A percentile compares a stretch with the other conserved stretches of the same genome.
These are phyloP conservation scores for Aureobasidium sp. DNA, from an alignment of 2,329 filamentous ascomycete species.

Conservation along the genomic window DNA sequence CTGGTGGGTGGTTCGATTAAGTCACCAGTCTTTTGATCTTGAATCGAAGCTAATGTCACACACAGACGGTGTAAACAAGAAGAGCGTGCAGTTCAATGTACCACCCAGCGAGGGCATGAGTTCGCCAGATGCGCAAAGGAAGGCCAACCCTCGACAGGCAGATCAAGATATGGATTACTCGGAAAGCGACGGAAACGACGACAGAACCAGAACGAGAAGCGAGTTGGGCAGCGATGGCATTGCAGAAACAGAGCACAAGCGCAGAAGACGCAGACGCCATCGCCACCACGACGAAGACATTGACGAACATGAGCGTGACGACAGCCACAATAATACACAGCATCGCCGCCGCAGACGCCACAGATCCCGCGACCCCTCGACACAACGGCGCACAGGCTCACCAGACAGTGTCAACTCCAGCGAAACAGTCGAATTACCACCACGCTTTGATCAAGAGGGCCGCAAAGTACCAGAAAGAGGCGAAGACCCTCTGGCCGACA, in stretches of 20 bases:
- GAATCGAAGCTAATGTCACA: background rate
- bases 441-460: conserved; percentile 28
- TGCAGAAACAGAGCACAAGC: conserved; percentile 1
- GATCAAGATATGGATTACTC: background rate
- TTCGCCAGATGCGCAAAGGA: background rate
- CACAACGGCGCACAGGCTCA: conserved; percentile 5
- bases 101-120: conserved; percentile 7
- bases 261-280: conserved; percentile 9
- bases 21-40: background rate
- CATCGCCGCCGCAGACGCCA: conserved; percentile 5
- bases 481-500: conserved; percentile 22
- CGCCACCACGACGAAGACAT: conserved; percentile 4
- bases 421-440: conserved; percentile 27
- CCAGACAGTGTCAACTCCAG: conserved; percentile 17
- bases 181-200: conserved; percentile 3
- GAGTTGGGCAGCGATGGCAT: conserved; percentile 9
- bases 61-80: conserved; percentile 12
- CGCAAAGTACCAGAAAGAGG: conserved; percentile 22
- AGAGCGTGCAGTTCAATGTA: conserved; percentile 9
- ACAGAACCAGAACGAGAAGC: conserved; percentile 5
- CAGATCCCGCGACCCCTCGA: background rate
- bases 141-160: background rate
- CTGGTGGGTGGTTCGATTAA: conserved; percentile 14
- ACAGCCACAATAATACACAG: background rate
- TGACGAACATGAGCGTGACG: background rate